Base-by-base conservation (phyloP, 2,329 filamentous ascomycete species). In the Phialophora tarda region DNA sequence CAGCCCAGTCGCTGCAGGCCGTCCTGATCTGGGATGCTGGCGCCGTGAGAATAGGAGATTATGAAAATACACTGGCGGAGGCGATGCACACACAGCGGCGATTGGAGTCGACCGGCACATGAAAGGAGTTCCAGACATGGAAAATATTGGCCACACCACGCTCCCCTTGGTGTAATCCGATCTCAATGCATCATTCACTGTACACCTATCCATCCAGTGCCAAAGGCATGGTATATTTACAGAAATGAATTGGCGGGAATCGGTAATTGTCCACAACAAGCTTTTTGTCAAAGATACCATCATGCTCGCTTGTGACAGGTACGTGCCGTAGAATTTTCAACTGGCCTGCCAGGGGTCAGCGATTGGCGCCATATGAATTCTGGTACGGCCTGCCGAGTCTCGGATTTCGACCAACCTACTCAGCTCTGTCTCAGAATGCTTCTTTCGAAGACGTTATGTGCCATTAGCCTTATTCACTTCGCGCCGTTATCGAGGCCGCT, bases 11-110 rank as follows among this genome's bases (percentile, higher is more conserved):
- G n/a, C 81, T 97, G 21, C 91, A 97, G 75, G 92, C 91, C 1
- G 77, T 95, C 54, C 81, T 93, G 73, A 77, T 96, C 2, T 96
- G 93, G 89, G 83, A 88, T 47, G 89, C 93, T 12, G 91, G 90
- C 0, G 85, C 89, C 4, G 77, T 97, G 69, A 85, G 91, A 66
- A 74, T 96, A 62, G 83, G 86, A 38, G 83, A 85, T 53, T 97
- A 97, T 75, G 89, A 94, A 77, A 81, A 78, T 54, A 84, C 85
- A 38, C 73, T 91, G 57, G 75, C 75, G 54, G 77, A 80, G 62
- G 71, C 75, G 21, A 65, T 54, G 32, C 65, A 38, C 26, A 48
- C 62, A n/a, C 57, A 53, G 32, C 73, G 24, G 44, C 54, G 62
- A 21, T 23, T 62, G 24, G 44, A 47, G 23, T 38, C 41, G 5